Evolutionary conservation across 805 yeast genomes (phyloP).

Genomic region (Suhomyces tanzawaensis): DNA sequence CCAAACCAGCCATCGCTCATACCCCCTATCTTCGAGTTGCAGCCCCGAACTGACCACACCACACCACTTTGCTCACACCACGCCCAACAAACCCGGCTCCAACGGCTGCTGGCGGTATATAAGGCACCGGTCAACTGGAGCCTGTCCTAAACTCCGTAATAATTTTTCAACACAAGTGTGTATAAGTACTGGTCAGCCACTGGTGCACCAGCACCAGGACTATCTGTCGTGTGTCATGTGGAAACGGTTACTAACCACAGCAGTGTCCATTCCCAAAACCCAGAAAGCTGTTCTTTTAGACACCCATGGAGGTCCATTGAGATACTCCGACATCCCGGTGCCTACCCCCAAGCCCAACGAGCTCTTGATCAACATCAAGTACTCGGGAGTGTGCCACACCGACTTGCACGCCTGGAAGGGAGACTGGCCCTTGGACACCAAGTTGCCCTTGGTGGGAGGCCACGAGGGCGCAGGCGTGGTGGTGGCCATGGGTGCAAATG

Average conservation of each 20-base stretch:
- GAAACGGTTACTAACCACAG: constrained; percentile 10
- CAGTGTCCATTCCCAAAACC: constrained; percentile 30
- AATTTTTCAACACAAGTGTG: too few species aligned
- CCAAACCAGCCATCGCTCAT: too few species aligned
- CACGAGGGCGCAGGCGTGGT: constrained; percentile 51
- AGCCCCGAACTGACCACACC: background rate
- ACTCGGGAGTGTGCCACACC: constrained; percentile 48
- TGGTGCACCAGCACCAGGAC: too few species aligned
- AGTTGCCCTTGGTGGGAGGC: constrained; percentile 47
- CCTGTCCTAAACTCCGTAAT: too few species aligned
- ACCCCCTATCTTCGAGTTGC: too few species aligned
- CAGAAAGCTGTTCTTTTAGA: constrained; percentile 45
- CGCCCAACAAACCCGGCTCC: too few species aligned
- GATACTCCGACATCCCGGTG: constrained; percentile 31
- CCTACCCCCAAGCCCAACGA: constrained; percentile 40
- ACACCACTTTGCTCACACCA: background rate
- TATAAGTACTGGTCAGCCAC: too few species aligned
- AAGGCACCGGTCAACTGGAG: too few species aligned
- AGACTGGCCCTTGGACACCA: constrained; percentile 46
- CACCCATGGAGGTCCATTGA: constrained; percentile 41
- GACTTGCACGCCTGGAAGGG: constrained; percentile 49
- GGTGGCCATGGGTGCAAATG: constrained; percentile 41
- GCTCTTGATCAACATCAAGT: constrained; percentile 42
- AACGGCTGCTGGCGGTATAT: too few species aligned
- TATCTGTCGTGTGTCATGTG: too few species aligned